Conservation (phyloP, 805 yeast species). For the Hyphopichia homilentoma region DNA sequence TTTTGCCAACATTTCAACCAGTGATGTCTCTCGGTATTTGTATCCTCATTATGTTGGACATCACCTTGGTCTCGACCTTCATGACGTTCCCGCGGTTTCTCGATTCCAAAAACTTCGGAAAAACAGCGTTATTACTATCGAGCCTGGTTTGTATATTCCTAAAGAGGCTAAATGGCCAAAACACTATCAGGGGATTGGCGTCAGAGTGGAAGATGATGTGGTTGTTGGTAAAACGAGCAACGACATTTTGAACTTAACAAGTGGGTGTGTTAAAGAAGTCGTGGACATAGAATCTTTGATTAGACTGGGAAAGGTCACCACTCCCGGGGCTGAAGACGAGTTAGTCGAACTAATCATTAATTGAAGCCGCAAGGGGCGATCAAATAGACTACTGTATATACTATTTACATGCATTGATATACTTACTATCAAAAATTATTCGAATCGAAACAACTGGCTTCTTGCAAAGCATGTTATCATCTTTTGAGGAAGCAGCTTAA, state of each 20-base stretch:
- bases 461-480: too few species aligned
- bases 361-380: too few species aligned
- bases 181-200: slow-evolving; percentile 82
- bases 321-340: slow-evolving; percentile 40
- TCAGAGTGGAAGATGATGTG: slow-evolving; percentile 91
- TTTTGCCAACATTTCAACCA: slow-evolving; percentile 45
- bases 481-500: too few species aligned
- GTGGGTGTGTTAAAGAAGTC: slow-evolving; percentile 83
- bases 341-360: slow-evolving; percentile 24
- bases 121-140: slow-evolving; percentile 89
- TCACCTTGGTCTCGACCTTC: slow-evolving; percentile 89
- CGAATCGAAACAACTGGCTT: too few species aligned
- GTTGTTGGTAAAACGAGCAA: slow-evolving; percentile 64
- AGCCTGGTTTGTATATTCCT: slow-evolving; percentile 94
- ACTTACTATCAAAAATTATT: too few species aligned
- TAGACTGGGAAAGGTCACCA: slow-evolving; percentile 50
- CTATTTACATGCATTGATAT: slow-evolving; percentile 3
- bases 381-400: too few species aligned
- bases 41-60: slow-evolving; percentile 98
- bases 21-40: slow-evolving; percentile 49
- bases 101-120: slow-evolving; percentile 49
- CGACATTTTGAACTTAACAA: slow-evolving; percentile 56
- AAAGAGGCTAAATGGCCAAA: slow-evolving; percentile 67
- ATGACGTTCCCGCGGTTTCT: slow-evolving; percentile 68
- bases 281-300: slow-evolving; percentile 74